These are phyloP conservation scores for Aspergillus proliferans DNA, from an alignment of 2,329 filamentous ascomycete genomes.

Conservation along the genomic window DNA sequence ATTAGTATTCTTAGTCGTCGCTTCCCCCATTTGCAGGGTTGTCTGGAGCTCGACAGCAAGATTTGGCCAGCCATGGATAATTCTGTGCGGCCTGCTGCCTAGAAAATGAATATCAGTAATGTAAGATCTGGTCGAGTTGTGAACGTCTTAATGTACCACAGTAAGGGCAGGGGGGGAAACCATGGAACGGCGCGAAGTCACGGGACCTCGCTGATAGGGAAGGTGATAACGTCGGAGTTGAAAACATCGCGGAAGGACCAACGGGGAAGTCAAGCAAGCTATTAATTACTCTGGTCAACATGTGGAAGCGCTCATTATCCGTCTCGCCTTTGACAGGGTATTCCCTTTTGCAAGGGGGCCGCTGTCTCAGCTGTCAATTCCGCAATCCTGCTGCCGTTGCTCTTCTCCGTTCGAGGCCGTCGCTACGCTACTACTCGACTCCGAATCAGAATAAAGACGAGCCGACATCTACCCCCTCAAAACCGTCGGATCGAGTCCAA, in stretches of 20 bases:
- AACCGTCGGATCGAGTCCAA: conserved; percentile 11
- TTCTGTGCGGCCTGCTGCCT: conserved; percentile 9
- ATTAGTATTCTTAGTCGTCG: conserved; percentile 9
- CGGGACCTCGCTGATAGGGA: conserved; percentile 14
- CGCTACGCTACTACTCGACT: conserved; percentile 25
- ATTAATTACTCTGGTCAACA: conserved; percentile 9
- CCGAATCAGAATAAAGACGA: conserved; percentile 12
- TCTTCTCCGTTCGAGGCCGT: conserved; percentile 14
- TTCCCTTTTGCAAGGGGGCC: conserved; percentile 19
- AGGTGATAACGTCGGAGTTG: background rate
- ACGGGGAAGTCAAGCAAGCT: background rate
- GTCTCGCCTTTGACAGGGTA: conserved; percentile 16
- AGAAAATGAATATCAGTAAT: background rate
- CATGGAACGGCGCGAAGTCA: conserved; percentile 26
- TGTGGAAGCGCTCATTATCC: conserved; percentile 25
- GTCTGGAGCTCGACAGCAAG: conserved; percentile 5
- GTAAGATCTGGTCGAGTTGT: too few relatives aligned
- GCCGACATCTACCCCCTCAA: conserved; percentile 3
- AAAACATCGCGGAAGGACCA: background rate
- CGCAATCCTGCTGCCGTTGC: conserved; percentile 17
- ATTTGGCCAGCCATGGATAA: conserved; percentile 11
- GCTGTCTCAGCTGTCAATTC: conserved; percentile 32
- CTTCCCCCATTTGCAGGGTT: conserved; percentile 14
- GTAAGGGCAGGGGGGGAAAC: background rate
- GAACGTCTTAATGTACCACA: background rate